phyloP scores from a whole-genome alignment of 495 filamentous ascomycete species.

The Talaromyces wortmannii region DNA sequence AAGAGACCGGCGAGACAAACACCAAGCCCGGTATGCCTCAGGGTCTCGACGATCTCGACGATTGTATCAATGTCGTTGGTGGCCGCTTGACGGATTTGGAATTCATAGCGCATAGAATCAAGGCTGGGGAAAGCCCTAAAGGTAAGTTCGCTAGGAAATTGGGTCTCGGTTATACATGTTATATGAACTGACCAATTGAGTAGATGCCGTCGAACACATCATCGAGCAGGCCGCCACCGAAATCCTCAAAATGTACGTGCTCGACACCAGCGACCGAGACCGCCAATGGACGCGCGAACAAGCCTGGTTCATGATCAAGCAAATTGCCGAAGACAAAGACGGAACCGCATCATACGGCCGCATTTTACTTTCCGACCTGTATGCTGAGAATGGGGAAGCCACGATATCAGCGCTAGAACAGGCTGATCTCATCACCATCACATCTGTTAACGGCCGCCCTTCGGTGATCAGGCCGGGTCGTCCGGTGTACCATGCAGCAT shows the following conservation, averaged over 20 bases:
- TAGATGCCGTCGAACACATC: slow-evolving; percentile 80
- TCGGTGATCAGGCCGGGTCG: slow-evolving; percentile 69
- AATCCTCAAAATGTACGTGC: slow-evolving; percentile 87
- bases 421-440: slow-evolving; percentile 78
- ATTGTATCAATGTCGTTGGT: slow-evolving; percentile 73
- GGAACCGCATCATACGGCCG: slow-evolving; percentile 70
- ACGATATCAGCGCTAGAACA: slow-evolving; percentile 76
- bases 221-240: slow-evolving; percentile 81
- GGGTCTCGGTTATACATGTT: not conserved
- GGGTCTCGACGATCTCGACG: slow-evolving; percentile 63
- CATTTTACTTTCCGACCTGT: slow-evolving; percentile 67
- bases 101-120: slow-evolving; percentile 83
- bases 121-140: slow-evolving; percentile 77
- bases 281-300: slow-evolving; percentile 71
- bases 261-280: slow-evolving; percentile 41
- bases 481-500: slow-evolving; percentile 83
- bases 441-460: slow-evolving; percentile 68
- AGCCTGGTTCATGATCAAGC: slow-evolving; percentile 82
- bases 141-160: slow-evolving; percentile 21
- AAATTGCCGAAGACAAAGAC: slow-evolving; percentile 51
- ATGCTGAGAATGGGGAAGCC: slow-evolving; percentile 58
- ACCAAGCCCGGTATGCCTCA: slow-evolving; percentile 20
- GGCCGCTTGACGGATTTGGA: slow-evolving; percentile 92
- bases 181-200: slow-evolving; percentile 11
- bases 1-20: slow-evolving; percentile 20